These are phyloP conservation scores for Coniferiporia sulphurascens DNA, from an alignment of 1,284 basidiomycete species.

Conservation along the genomic window DNA sequence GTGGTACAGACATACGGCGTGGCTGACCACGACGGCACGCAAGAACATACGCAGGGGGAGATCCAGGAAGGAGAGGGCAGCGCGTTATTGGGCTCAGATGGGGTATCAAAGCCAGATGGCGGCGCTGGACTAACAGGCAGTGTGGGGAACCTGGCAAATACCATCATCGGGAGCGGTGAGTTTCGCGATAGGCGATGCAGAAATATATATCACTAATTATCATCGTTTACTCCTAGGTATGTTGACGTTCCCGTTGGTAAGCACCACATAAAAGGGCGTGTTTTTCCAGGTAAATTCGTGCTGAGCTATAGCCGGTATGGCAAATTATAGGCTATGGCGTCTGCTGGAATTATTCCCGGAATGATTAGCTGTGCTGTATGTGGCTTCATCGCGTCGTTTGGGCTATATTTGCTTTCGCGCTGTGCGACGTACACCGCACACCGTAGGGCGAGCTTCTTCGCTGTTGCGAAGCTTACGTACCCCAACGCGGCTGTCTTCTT, in stretches of 20 bases:
- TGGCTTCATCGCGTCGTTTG: constrained; percentile 76
- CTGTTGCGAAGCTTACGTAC: constrained; percentile 81
- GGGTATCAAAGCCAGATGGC: constrained; percentile 44
- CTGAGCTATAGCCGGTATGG: constrained; percentile 4
- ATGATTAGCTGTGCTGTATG: constrained; percentile 87
- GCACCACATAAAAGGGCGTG: constrained; percentile 17
- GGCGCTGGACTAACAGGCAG: constrained; percentile 62
- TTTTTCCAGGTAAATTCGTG: constrained; percentile 6
- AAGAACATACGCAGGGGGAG: not conserved
- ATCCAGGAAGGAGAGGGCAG: constrained; percentile 32
- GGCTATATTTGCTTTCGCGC: constrained; percentile 83
- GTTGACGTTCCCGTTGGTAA: constrained; percentile 77
- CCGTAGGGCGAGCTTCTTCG: constrained; percentile 82
- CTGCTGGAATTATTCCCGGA: constrained; percentile 82
- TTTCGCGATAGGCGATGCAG: constrained; percentile 21
- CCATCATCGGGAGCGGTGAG: constrained; percentile 84
- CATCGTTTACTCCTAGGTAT: constrained; percentile 47
- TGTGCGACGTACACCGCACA: constrained; percentile 80
- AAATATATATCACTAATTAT: constrained; percentile 14
- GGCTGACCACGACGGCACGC: constrained; percentile 24
- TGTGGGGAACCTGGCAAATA: constrained; percentile 78
- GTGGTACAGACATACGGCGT: constrained; percentile 54
- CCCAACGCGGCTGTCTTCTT: constrained; percentile 81
- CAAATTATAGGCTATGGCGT: constrained; percentile 68
- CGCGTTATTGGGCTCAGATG: constrained; percentile 47